These are phyloP conservation scores for Candida gorgasii DNA, from an alignment of 805 yeast species.

Conservation along the genomic window DNA sequence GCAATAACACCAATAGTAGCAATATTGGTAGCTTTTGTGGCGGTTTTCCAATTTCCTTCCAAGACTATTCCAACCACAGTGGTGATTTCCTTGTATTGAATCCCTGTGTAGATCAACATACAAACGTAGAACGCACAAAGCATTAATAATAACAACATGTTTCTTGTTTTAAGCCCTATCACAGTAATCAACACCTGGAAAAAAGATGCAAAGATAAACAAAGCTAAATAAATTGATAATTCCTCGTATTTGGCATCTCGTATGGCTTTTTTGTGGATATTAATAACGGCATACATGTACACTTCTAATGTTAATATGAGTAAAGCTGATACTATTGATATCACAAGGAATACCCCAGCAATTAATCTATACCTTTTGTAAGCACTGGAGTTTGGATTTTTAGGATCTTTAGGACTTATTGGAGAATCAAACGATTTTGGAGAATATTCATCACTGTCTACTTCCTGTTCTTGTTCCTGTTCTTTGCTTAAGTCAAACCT, in stretches of 20 bases:
- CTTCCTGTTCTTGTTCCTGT: neutral
- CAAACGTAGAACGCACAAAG: conserved; percentile 42
- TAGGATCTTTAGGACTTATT: conserved; percentile 5
- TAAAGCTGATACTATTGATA: conserved; percentile 35
- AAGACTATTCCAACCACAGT: conserved; percentile 21
- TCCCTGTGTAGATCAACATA: conserved; percentile 47
- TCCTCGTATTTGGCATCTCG: conserved; percentile 25
- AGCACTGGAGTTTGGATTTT: conserved; percentile 10
- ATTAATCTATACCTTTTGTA: conserved; percentile 5
- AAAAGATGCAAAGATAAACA: conserved; percentile 48
- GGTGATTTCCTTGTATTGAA: conserved; percentile 44
- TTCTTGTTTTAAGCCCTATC: conserved; percentile 40
- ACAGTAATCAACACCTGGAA: conserved; percentile 41
- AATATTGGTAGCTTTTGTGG: conserved; percentile 40
- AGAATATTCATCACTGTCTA: too few species aligned
- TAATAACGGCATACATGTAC: conserved; percentile 41
- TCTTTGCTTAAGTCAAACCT: neutral
- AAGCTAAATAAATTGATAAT: conserved; percentile 43
- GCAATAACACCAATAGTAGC: conserved; percentile 45
- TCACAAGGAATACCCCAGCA: conserved; percentile 23
- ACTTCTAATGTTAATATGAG: conserved; percentile 37
- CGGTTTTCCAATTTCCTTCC: conserved; percentile 26
- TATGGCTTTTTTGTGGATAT: conserved; percentile 27
- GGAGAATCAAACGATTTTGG: too few species aligned
- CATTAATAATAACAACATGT: conserved; percentile 40